Evolutionary conservation across 1,139 yeast genomes (phyloP).

Genomic region (Nakaseomyces kungkrabaensis): DNA sequence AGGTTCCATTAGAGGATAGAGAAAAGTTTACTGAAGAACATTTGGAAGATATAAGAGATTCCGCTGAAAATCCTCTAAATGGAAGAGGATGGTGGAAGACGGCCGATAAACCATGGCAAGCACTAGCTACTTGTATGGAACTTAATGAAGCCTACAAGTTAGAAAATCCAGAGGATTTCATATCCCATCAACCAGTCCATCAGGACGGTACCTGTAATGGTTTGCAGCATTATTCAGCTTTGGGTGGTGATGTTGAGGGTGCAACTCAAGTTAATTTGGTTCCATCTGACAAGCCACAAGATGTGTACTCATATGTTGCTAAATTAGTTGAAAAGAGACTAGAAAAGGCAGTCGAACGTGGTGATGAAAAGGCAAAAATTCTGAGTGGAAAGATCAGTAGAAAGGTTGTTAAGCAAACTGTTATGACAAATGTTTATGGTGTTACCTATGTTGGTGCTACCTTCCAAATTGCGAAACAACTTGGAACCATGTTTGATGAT

Average conservation of each 20-base stretch:
- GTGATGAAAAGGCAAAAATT: conserved; percentile 32
- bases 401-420: conserved; percentile 91
- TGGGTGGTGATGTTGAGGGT: conserved; percentile 94
- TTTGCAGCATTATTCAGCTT: conserved; percentile 92
- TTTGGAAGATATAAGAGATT: conserved; percentile 48
- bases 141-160: conserved; percentile 58
- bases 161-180: conserved; percentile 62
- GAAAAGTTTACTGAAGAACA: conserved; percentile 61
- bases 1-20: conserved; percentile 70
- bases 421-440: conserved; percentile 97
- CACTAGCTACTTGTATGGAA: conserved; percentile 78
- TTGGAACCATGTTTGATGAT: conserved; percentile 37
- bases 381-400: conserved; percentile 58
- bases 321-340: conserved; percentile 53
- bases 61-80: conserved; percentile 62
- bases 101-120: conserved; percentile 96
- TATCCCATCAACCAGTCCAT: conserved; percentile 83
- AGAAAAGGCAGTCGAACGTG: conserved; percentile 49
- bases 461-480: conserved; percentile 69
- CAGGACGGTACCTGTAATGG: conserved; percentile 99
- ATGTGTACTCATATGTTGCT: conserved; percentile 81
- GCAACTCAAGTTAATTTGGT: conserved; percentile 83
- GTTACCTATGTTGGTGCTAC: conserved; percentile 93
- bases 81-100: conserved; percentile 67
- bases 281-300: conserved; percentile 80